Evolutionary conservation across 2,329 filamentous ascomycete genomes (phyloP).

Genomic region (Fusarium austroafricanum): DNA sequence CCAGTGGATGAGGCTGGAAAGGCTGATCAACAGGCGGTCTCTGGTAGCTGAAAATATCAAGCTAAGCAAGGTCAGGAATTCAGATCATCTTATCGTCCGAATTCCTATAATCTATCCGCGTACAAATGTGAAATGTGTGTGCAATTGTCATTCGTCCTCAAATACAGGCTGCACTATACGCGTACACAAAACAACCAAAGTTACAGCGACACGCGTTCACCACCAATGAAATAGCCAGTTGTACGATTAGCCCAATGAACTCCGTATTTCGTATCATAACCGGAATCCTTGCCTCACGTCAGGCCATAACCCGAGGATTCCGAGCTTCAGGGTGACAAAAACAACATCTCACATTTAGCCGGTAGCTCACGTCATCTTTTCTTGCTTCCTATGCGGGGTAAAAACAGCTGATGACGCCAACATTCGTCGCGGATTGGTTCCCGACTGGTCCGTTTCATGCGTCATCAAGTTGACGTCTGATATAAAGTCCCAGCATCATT

Average conservation of each 20-base stretch:
- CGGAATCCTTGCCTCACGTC: constrained; percentile 19
- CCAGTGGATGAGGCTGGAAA: constrained; percentile 10
- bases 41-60: neutral
- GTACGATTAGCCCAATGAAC: neutral
- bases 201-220: constrained; percentile 22
- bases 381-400: constrained; percentile 26
- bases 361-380: neutral
- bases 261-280: neutral
- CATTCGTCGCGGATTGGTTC: constrained; percentile 11
- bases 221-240: neutral
- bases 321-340: constrained; percentile 11
- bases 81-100: neutral
- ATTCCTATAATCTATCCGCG: neutral
- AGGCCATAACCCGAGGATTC: constrained; percentile 25
- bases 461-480: neutral
- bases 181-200: constrained; percentile 16
- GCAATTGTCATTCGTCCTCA: neutral
- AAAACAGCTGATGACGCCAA: constrained; percentile 33
- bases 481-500: constrained; percentile 33
- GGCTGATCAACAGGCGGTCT: constrained; percentile 8
- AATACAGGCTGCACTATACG: constrained; percentile 5
- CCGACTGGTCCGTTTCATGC: neutral
- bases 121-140: neutral
- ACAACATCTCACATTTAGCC: neutral
- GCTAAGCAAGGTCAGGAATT: neutral